Evolutionary conservation across 805 yeast genomes (phyloP).

Genomic region (Ogataea methanolica): DNA sequence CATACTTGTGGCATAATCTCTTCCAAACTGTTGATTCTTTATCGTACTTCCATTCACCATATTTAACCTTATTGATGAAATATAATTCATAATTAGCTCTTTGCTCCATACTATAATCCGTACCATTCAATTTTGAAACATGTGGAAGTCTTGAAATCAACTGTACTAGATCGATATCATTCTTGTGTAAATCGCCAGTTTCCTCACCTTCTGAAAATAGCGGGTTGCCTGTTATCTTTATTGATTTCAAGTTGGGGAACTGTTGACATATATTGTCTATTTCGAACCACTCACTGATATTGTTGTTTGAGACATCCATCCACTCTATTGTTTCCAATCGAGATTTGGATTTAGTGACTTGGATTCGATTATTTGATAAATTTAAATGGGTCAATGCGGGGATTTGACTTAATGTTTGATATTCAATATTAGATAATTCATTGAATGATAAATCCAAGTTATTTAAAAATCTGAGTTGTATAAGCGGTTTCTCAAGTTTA

Average conservation of each 20-base stretch:
- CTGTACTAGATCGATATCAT: conserved; percentile 14
- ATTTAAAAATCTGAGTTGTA: neutral
- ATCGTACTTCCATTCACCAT: conserved; percentile 25
- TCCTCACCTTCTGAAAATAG: conserved; percentile 26
- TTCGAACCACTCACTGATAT: conserved; percentile 40
- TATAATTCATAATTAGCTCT: conserved; percentile 65
- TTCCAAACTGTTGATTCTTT: conserved; percentile 36
- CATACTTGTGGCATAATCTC: conserved; percentile 34
- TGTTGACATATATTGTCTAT: conserved; percentile 38
- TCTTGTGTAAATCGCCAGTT: conserved; percentile 9
- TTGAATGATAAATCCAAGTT: conserved; percentile 37
- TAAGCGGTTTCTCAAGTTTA: conserved; percentile 16
- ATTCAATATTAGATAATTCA: conserved; percentile 23
- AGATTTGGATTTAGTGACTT: neutral
- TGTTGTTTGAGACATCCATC: conserved; percentile 52
- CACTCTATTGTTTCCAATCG: conserved; percentile 9
- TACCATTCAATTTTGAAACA: conserved; percentile 53
- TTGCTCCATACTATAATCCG: conserved; percentile 39
- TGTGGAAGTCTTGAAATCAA: conserved; percentile 22
- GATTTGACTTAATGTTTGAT: conserved; percentile 7
- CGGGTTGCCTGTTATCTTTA: conserved; percentile 54
- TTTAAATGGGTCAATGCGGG: conserved; percentile 24
- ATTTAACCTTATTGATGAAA: conserved; percentile 49
- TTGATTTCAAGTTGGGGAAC: conserved; percentile 39
- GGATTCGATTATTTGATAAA: conserved; percentile 34